Conservation (phyloP, 805 yeast genomes). For the Danielozyma ontarioensis region DNA sequence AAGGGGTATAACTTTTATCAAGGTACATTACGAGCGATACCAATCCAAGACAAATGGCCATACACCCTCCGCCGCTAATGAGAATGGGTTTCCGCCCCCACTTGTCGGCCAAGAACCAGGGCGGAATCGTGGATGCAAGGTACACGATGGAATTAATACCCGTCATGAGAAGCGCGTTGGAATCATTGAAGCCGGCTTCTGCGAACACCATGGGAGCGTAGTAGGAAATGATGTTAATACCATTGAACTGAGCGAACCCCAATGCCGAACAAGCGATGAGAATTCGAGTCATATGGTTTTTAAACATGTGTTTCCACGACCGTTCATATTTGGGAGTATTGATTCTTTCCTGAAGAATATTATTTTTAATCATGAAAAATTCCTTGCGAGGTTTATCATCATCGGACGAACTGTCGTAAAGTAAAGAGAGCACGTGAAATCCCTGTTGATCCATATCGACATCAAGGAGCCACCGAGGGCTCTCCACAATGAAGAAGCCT, state of each 20-base stretch:
- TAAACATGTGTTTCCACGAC: constrained; percentile 38
- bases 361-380: constrained; percentile 42
- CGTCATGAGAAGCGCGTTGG: constrained; percentile 39
- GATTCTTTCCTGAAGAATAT: constrained; percentile 34
- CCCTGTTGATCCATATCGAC: constrained; percentile 66
- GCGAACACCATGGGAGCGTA: constrained; percentile 55
- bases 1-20: constrained; percentile 28
- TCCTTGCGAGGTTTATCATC: constrained; percentile 33
- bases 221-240: constrained; percentile 54
- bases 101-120: constrained; percentile 41
- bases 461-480: constrained; percentile 87
- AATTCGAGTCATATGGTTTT: constrained; percentile 30
- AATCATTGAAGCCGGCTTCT: constrained; percentile 39
- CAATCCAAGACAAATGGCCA: constrained; percentile 31
- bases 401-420: constrained; percentile 27
- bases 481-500: constrained; percentile 74
- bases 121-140: constrained; percentile 35
- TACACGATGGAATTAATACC: constrained; percentile 38
- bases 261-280: constrained; percentile 38
- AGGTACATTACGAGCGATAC: constrained; percentile 31
- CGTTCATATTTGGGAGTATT: constrained; percentile 34
- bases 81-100: constrained; percentile 45
- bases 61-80: constrained; percentile 34
- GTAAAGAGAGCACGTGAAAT: constrained; percentile 31
- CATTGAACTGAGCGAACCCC: constrained; percentile 45